These are phyloP conservation scores for Luffa aegyptiaca DNA, from an alignment of 306 rosid genomes.

Conservation along the genomic window DNA sequence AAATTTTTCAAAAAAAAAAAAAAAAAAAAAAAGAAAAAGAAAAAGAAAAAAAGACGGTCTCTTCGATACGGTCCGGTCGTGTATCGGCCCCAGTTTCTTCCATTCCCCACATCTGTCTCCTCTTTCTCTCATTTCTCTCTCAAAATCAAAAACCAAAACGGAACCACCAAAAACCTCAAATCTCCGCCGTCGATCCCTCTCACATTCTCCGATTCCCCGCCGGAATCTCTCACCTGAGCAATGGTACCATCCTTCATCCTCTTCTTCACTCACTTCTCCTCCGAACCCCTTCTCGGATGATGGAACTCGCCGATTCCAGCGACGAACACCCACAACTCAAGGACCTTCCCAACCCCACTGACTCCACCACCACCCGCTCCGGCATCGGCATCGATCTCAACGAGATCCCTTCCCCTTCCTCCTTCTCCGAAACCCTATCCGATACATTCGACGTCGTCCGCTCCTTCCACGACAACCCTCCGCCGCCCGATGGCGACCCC, in stretches of 20 bases:
- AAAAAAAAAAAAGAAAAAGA: neutral
- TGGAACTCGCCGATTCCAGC: conserved; percentile 74
- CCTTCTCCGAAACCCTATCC: conserved; percentile 54
- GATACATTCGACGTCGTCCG: conserved; percentile 76
- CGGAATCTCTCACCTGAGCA: conserved; percentile 24
- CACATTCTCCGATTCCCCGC: conserved; percentile 13
- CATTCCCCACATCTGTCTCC: conserved; percentile 16
- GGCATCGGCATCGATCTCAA: conserved; percentile 84
- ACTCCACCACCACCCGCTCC: conserved; percentile 44
- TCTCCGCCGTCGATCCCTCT: conserved; percentile 47
- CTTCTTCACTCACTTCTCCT: conserved; percentile 26
- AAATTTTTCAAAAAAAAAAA: neutral
- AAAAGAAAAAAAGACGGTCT: neutral
- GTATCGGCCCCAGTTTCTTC: conserved; percentile 37
- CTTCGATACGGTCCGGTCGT: conserved; percentile 39
- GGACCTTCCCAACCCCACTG: conserved; percentile 21
- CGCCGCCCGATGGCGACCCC: conserved; percentile 60
- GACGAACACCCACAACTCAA: conserved; percentile 29
- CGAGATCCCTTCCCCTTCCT: conserved; percentile 87
- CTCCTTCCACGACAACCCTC: conserved; percentile 66
- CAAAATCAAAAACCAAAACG: conserved; percentile 11
- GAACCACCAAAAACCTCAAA: conserved; percentile 19
- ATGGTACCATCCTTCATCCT: conserved; percentile 45
- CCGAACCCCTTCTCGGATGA: conserved; percentile 47
- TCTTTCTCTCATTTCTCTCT: conserved; percentile 12